phyloP scores from a whole-genome alignment of 306 rosid species.

The Sphenostylis stenocarpa region DNA sequence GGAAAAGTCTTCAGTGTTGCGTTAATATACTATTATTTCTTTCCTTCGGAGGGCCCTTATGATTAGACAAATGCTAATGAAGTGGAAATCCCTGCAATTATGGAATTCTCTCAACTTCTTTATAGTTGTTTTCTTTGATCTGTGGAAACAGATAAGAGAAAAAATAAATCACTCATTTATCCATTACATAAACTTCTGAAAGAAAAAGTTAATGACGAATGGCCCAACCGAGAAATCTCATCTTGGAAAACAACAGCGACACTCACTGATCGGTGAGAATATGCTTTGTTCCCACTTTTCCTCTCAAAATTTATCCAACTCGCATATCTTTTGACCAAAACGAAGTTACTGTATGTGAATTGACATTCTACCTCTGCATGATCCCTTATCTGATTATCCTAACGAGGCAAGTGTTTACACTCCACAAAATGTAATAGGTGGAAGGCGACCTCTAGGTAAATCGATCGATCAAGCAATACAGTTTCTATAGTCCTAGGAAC shows the following conservation, averaged over 20 bases:
- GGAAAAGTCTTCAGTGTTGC: background rate
- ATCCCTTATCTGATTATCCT: conserved; percentile 20
- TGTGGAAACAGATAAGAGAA: background rate
- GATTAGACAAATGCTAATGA: background rate
- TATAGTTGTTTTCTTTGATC: background rate
- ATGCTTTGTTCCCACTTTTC: conserved; percentile 9
- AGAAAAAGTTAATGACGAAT: conserved; percentile 3
- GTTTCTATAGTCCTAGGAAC: conserved; percentile 5
- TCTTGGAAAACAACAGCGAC: background rate
- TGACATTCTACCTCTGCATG: conserved; percentile 16
- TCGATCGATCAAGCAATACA: too few relatives aligned
- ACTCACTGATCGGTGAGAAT: background rate
- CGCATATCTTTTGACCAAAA: background rate
- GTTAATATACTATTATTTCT: background rate
- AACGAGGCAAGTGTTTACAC: background rate
- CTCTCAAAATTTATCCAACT: background rate
- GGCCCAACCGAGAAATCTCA: conserved; percentile 21
- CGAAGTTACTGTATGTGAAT: conserved; percentile 13
- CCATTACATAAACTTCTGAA: conserved; percentile 7
- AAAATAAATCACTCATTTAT: background rate
- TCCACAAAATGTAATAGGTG: conserved; percentile 20
- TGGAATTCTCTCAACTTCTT: conserved; percentile 14
- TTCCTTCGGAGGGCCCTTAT: background rate
- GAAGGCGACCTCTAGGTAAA: background rate
- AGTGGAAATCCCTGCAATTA: conserved; percentile 15